phyloP scores from a whole-genome alignment of 805 yeast genomes.

The Jamesozyma spencerorum region DNA sequence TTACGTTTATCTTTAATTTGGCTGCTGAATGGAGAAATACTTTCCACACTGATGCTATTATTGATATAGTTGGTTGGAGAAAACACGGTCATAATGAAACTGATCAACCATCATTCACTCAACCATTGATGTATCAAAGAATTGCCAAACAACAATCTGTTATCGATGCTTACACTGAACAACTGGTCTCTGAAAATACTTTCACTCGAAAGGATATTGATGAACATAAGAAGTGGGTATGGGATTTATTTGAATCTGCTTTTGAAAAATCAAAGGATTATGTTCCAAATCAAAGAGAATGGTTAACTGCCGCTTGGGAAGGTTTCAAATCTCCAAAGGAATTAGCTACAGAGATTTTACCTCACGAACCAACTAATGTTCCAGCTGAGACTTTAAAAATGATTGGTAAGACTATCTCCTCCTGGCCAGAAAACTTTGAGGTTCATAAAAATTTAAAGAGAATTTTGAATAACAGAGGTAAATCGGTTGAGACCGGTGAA shows the following conservation, averaged over 20 bases:
- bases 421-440: slow-evolving; percentile 80
- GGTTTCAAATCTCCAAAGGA: slow-evolving; percentile 97
- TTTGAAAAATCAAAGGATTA: slow-evolving; percentile 83
- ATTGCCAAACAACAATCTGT: slow-evolving; percentile 85
- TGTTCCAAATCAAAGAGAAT: slow-evolving; percentile 85
- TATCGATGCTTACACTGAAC: slow-evolving; percentile 71
- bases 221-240: slow-evolving; percentile 97
- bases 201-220: slow-evolving; percentile 84
- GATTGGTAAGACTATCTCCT: slow-evolving; percentile 69
- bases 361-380: slow-evolving; percentile 93
- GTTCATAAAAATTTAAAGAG: slow-evolving; percentile 94
- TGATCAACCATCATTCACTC: slow-evolving; percentile 98
- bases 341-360: slow-evolving; percentile 88
- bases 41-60: slow-evolving; percentile 91
- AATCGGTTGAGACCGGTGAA: slow-evolving; percentile 78
- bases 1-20: slow-evolving; percentile 81
- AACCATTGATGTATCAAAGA: slow-evolving; percentile 92
- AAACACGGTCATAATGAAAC: slow-evolving; percentile 99
- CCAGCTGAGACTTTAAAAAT: slow-evolving; percentile 59
- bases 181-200: slow-evolving; percentile 76
- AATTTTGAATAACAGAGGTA: slow-evolving; percentile 79
- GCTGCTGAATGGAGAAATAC: slow-evolving; percentile 98
- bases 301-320: slow-evolving; percentile 99
- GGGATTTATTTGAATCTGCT: slow-evolving; percentile 87
- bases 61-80: slow-evolving; percentile 97